These are phyloP conservation scores for Calendula officinalis DNA, from an alignment of 129 eudicot species.

Conservation along the genomic window DNA sequence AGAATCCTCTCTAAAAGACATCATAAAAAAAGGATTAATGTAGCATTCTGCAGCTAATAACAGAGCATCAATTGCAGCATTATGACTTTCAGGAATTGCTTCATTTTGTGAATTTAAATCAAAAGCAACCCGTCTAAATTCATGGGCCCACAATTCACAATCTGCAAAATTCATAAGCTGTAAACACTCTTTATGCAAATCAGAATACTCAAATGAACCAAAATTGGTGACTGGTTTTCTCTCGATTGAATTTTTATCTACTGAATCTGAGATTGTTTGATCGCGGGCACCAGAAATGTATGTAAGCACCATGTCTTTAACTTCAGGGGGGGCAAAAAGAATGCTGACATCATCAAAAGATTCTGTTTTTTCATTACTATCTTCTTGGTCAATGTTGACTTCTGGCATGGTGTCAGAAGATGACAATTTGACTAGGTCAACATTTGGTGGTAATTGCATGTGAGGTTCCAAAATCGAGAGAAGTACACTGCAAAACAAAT, in stretches of 20 bases:
- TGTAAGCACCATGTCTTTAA: conserved; percentile 54
- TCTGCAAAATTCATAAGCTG: conserved; percentile 73
- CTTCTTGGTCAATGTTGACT: conserved; percentile 46
- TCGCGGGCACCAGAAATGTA: conserved; percentile 39
- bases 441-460: conserved; percentile 77
- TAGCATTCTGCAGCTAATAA: conserved; percentile 93
- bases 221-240: conserved; percentile 20
- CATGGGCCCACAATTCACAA: conserved; percentile 82
- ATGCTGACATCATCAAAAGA: conserved; percentile 63
- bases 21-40: conserved; percentile 74
- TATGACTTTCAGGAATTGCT: conserved; percentile 61
- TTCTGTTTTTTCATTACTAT: conserved; percentile 49
- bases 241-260: conserved; percentile 33
- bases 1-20: conserved; percentile 43
- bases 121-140: conserved; percentile 74
- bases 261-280: conserved; percentile 46
- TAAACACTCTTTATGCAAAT: conserved; percentile 61
- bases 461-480: conserved; percentile 88
- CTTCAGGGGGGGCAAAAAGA: conserved; percentile 81
- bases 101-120: conserved; percentile 66
- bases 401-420: conserved; percentile 27
- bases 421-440: conserved; percentile 56
- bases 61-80: conserved; percentile 85
- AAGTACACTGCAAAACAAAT: conserved; percentile 69
- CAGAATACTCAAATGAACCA: conserved; percentile 39